Evolutionary conservation across 257 asterid species (phyloP), one percentile per base, ranked within the genome.

Genomic region (Petrea volubilis): DNA sequence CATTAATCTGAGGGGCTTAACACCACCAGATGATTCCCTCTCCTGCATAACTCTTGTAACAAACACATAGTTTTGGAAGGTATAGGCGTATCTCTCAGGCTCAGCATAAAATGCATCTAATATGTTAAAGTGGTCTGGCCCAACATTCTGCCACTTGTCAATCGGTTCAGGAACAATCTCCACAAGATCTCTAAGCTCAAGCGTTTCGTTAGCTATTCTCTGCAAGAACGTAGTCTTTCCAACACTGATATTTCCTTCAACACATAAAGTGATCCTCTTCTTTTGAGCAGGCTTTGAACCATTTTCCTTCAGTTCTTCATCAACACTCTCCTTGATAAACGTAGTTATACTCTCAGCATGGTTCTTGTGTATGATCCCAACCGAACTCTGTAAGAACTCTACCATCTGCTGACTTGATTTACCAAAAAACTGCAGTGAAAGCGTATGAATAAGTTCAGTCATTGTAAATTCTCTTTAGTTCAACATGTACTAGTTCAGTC

Each of bases 191-290:
- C 87, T 84, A 13, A 94, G 94, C 87, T 94, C 99, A 33, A 94
- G 82, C 4, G 98, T 94, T 71, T 91, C 98, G 29, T 94, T 90
- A 49, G 99, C 98, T 64, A 94, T 86, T 70, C 99, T 89, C 77
- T 90, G 92, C 82, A 91, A 81, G 77, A 94, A 94, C 0, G 98
- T 94, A 40, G 93, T 83, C 81, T 94, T 94, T 31, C 99, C 99
- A 41, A 94, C 99, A 75, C 99, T 94, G 60, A 94, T 94, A 70
- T 94, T 94, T 62, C 99, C 99, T 78, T 94, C 99, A 36, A 94
- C 98, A 60, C 99, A 94, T 20, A 94, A 78, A n/a, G 99, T 94
- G 31, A 91, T 75, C 1, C 98, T 87, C 68, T 90, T 86, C 73
- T 83, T 91, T 3, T 60, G 93, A n/a, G 74, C 55, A 2, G 73